Percentiles rank a stretch among this genome's conserved stretches.
Evolutionary conservation across 2,329 filamentous ascomycete genomes (phyloP).

Genomic region (Claviceps pusilla): DNA sequence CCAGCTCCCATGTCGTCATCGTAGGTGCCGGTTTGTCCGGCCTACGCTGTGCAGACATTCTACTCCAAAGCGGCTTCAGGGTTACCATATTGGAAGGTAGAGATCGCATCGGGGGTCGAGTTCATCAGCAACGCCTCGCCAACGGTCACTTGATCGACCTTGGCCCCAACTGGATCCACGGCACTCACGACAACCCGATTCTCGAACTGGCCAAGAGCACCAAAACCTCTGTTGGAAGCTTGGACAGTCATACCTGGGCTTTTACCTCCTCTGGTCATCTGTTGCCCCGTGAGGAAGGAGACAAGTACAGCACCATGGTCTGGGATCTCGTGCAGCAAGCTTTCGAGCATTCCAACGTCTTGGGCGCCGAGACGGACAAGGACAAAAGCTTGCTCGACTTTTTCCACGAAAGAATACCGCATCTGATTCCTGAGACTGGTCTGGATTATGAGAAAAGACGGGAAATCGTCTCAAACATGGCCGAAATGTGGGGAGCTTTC

Average conservation of each 20-base stretch:
- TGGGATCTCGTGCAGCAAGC: slow-evolving; percentile 56
- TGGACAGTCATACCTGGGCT: slow-evolving; percentile 38
- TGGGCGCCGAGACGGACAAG: slow-evolving; percentile 31
- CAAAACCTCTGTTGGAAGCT: slow-evolving; percentile 30
- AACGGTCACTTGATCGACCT: slow-evolving; percentile 38
- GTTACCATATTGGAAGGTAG: slow-evolving; percentile 59
- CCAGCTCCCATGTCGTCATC: slow-evolving; percentile 44
- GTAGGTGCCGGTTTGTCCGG: slow-evolving; percentile 57
- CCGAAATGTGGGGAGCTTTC: slow-evolving; percentile 56
- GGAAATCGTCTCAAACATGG: slow-evolving; percentile 33
- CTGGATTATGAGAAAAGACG: slow-evolving; percentile 25
- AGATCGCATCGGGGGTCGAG: slow-evolving; percentile 49
- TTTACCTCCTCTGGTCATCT: slow-evolving; percentile 41
- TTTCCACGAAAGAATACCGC: slow-evolving; percentile 29
- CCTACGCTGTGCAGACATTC: slow-evolving; percentile 53
- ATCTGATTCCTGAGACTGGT: slow-evolving; percentile 31
- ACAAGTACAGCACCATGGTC: slow-evolving; percentile 36
- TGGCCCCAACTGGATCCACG: slow-evolving; percentile 72
- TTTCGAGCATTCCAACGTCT: slow-evolving; percentile 49
- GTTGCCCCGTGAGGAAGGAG: slow-evolving; percentile 31
- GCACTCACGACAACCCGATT: slow-evolving; percentile 56
- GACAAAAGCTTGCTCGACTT: slow-evolving; percentile 38
- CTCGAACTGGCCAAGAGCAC: slow-evolving; percentile 50
- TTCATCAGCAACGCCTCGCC: slow-evolving; percentile 35
- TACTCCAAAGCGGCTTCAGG: slow-evolving; percentile 47